Conservation (phyloP, 768 basidiomycete species). For the Suillus variegatus region DNA sequence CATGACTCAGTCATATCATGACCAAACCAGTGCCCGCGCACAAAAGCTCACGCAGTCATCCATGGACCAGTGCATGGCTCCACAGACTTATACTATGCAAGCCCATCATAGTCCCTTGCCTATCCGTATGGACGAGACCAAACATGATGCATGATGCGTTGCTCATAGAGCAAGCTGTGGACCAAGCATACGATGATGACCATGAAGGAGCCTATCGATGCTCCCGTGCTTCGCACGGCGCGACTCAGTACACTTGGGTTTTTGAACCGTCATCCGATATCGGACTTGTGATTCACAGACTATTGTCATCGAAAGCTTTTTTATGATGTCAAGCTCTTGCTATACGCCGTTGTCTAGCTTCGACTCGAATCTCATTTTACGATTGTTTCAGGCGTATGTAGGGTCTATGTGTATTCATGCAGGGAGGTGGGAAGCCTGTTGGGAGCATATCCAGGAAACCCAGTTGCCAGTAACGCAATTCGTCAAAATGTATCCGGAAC, state of each 20-base stretch:
- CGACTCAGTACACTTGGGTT: background rate
- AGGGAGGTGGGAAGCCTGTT: background rate
- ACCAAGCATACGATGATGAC: slow-evolving; percentile 4
- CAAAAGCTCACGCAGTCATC: background rate
- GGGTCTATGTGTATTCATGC: background rate
- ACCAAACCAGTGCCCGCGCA: background rate
- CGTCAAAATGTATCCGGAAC: background rate
- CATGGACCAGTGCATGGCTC: background rate
- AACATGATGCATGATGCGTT: background rate
- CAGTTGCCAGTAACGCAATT: background rate
- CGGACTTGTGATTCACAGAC: background rate
- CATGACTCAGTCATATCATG: background rate
- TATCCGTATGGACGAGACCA: background rate
- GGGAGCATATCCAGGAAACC: background rate
- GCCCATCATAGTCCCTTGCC: background rate
- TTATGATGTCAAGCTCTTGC: background rate
- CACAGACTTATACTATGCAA: background rate
- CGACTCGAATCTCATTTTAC: background rate
- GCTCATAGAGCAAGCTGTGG: background rate
- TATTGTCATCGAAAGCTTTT: background rate
- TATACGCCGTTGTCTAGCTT: background rate
- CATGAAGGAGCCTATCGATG: slow-evolving; percentile 7
- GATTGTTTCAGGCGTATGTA: background rate
- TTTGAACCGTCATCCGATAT: background rate
- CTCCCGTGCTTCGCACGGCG: slow-evolving; percentile 5